Percentiles rank a stretch among this genome's conserved stretches.
phyloP scores from a whole-genome alignment of 495 filamentous ascomycete genomes.

The Podospora pseudopauciseta region DNA sequence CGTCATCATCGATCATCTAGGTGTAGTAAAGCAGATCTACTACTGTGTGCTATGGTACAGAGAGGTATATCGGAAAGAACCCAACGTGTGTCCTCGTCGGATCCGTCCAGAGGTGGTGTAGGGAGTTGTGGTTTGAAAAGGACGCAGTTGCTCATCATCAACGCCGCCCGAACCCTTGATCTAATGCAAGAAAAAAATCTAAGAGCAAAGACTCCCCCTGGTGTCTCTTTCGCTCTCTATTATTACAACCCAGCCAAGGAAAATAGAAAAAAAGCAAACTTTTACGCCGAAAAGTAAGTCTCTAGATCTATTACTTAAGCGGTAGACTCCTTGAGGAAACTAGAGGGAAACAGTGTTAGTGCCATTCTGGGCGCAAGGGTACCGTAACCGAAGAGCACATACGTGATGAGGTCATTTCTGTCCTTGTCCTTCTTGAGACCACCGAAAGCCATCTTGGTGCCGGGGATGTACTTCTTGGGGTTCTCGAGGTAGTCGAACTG shows the following conservation, averaged over 20 bases:
- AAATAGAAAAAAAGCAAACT: not conserved
- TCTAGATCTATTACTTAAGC: slow-evolving; percentile 40
- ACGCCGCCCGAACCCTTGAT: not conserved
- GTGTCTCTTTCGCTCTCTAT: not conserved
- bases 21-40: not conserved
- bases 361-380: slow-evolving; percentile 13
- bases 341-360: slow-evolving; percentile 30
- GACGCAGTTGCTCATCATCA: not conserved
- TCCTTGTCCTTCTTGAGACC: slow-evolving; percentile 99
- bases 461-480: slow-evolving; percentile 76
- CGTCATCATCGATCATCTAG: not conserved
- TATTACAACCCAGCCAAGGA: not conserved
- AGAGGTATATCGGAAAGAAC: not conserved
- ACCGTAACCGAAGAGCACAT: slow-evolving; percentile 40
- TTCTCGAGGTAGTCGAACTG: slow-evolving; percentile 55
- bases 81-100: not conserved
- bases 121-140: not conserved
- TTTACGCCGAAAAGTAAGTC: not conserved
- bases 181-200: not conserved
- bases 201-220: not conserved
- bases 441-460: slow-evolving; percentile 99
- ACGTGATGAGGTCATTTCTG: slow-evolving; percentile 98
- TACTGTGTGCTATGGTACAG: not conserved
- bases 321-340: slow-evolving; percentile 63
- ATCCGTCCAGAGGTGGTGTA: not conserved